Conservation (phyloP, 1,284 basidiomycete species). For the Tausonia pullulans region DNA sequence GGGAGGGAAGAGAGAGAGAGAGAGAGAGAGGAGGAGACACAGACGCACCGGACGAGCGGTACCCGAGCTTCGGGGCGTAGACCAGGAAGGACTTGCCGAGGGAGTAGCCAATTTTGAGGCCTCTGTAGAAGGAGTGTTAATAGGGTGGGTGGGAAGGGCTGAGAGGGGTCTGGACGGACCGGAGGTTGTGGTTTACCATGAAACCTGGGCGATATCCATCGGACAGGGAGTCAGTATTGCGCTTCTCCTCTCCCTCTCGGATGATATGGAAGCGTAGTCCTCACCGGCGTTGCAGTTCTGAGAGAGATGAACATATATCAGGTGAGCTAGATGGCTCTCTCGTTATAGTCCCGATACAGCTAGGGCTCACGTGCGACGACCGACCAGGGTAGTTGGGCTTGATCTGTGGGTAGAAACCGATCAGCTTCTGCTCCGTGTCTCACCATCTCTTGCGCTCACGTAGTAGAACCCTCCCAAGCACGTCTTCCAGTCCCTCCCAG, state of each 20-base stretch:
- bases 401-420: constrained; percentile 30
- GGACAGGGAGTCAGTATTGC: constrained; percentile 17
- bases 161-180: too few species aligned
- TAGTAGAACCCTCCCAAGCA: constrained; percentile 51
- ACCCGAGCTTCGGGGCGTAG: constrained; percentile 59
- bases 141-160: too few species aligned
- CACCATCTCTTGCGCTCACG: background rate
- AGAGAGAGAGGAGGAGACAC: background rate
- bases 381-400: constrained; percentile 91
- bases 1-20: background rate
- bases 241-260: background rate
- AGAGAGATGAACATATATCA: background rate
- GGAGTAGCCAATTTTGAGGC: constrained; percentile 55
- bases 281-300: constrained; percentile 56
- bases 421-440: too few species aligned
- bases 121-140: constrained; percentile 41
- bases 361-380: constrained; percentile 65
- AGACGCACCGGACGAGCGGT: background rate
- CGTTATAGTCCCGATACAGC: too few species aligned
- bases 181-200: constrained; percentile 47
- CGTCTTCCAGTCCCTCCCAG: constrained; percentile 50
- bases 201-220: constrained; percentile 51
- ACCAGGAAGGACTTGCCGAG: constrained; percentile 71
- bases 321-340: background rate
- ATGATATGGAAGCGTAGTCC: background rate